Conservation (phyloP, 2,329 filamentous ascomycete genomes). For the Xylaria sp. region DNA sequence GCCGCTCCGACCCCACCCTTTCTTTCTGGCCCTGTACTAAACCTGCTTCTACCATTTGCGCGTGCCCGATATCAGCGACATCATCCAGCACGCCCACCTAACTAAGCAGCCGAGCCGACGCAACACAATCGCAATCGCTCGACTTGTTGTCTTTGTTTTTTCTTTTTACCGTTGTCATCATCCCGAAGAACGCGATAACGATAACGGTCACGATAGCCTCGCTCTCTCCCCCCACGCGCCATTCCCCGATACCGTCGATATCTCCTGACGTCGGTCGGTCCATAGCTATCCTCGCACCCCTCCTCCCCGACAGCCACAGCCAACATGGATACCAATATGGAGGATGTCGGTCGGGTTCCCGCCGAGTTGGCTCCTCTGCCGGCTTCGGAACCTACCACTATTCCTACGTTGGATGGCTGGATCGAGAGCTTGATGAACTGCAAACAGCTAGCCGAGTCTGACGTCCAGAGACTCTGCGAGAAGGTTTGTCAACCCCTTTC, state of each 20-base stretch:
- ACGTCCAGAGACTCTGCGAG: conserved; percentile 97
- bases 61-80: conserved; percentile 22
- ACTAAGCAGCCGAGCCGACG: conserved; percentile 1
- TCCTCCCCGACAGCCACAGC: conserved; percentile 1
- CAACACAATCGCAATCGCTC: conserved; percentile 6
- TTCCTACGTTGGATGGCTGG: conserved; percentile 95
- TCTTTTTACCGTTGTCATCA: not conserved
- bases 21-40: conserved; percentile 2
- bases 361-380: conserved; percentile 79
- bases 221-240: not conserved
- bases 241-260: conserved; percentile 11
- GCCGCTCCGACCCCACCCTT: conserved; percentile 26
- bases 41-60: conserved; percentile 25
- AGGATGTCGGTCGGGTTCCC: conserved; percentile 91
- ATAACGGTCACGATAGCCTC: not conserved
- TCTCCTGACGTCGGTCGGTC: not conserved
- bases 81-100: conserved; percentile 13
- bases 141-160: not conserved
- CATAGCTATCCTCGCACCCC: conserved; percentile 13
- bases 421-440: conserved; percentile 98
- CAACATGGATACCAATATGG: conserved; percentile 97
- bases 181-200: not conserved
- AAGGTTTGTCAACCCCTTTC: conserved; percentile 72
- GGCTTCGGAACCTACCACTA: conserved; percentile 81
- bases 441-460: conserved; percentile 95